Evolutionary conservation across 306 rosid genomes (phyloP), one percentile per base, ranked within the genome.

Genomic region (Carpinus viminea): DNA sequence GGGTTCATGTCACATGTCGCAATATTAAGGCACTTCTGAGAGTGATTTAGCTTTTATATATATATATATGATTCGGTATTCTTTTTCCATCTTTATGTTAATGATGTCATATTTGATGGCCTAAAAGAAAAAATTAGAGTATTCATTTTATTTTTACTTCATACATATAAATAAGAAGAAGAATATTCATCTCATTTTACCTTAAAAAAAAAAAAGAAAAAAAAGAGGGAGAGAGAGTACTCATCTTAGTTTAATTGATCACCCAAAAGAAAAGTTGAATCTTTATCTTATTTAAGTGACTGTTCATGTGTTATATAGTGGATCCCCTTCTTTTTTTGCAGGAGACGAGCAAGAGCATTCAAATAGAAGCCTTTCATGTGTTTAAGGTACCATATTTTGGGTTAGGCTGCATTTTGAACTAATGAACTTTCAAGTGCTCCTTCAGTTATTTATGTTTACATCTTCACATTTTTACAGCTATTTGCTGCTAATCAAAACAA

Each of bases 321-420:
- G 72, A 70, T 87, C 70, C 75, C 57, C 28, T 74, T 6, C n/a
- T n/a, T 24, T 1, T 41, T 38, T 79, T 78, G 86, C 88, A 95
- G 99, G 99, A 95, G 76, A 87, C 95, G 43, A 95, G 99, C 92
- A 95, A 95, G 88, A 95, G 93, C 93, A 95, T 95, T 80, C 99
- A 93, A 85, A 83, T 93, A 20, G 99, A 95, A 83, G 98, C 99
- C 78, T 95, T 95, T 78, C 99, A 95, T 77, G 97, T 95, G 74
- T 95, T 93, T 82, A 95, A 95, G 99, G 99, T 95, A 88, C 61
- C 16, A 24, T 60, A 82, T 21, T 77, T 28, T 64, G 61, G 60
- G 15, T 24, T 18, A 53, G 54, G 28, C 78, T 64, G 52, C 46
- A 20, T 41, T 83, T 76, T 60, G 52, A 75, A 64, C 68, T 74